A percentile compares a stretch with the other conserved stretches of the same genome.
These are phyloP conservation scores for Pyrrhoderma noxium DNA, from an alignment of 1,284 basidiomycete genomes.

Conservation along the genomic window DNA sequence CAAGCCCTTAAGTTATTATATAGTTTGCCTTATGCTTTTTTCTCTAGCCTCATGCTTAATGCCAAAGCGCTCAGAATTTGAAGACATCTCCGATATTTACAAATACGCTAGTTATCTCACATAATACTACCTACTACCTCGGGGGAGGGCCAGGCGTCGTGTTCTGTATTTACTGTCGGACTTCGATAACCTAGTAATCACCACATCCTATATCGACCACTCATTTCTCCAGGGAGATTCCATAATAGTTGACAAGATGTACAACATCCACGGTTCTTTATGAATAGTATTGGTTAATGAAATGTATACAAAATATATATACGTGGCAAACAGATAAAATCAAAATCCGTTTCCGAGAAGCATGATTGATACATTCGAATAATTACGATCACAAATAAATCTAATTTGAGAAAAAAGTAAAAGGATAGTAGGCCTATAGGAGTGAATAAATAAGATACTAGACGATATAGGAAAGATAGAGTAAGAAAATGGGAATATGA, in stretches of 20 bases:
- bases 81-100: neutral
- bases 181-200: constrained; percentile 20
- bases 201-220: constrained; percentile 17
- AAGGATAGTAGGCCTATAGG: too few relatives aligned
- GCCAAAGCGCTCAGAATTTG: constrained; percentile 12
- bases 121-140: constrained; percentile 15
- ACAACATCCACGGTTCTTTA: too few relatives aligned
- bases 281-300: too few relatives aligned
- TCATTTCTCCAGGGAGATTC: constrained; percentile 14
- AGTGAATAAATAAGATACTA: too few relatives aligned
- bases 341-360: too few relatives aligned
- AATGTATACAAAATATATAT: too few relatives aligned
- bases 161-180: constrained; percentile 18
- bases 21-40: neutral
- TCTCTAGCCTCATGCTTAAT: constrained; percentile 13
- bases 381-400: too few relatives aligned
- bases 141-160: constrained; percentile 17
- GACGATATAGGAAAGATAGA: too few relatives aligned
- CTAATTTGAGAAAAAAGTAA: too few relatives aligned
- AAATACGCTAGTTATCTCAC: constrained; percentile 15
- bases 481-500: too few relatives aligned
- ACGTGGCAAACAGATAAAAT: too few relatives aligned
- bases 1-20: neutral
- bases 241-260: constrained; percentile 21
- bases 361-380: too few relatives aligned